Base-by-base conservation (phyloP, 2,329 filamentous ascomycete species). In the Xenoacremonium recifei region DNA sequence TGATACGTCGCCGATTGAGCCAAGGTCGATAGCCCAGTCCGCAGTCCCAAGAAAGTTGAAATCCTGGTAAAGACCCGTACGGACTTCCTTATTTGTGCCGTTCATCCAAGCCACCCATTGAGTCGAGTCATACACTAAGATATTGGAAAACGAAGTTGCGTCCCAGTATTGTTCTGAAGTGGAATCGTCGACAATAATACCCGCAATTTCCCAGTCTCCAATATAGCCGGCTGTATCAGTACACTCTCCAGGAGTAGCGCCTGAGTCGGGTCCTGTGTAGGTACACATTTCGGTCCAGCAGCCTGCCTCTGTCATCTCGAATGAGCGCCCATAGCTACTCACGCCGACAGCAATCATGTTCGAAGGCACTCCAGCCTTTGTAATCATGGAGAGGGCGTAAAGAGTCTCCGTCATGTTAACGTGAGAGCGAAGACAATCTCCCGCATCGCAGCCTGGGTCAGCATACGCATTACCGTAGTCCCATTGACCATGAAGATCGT, bases 381-480 rank as follows among this genome's bases (percentile, higher is more conserved):
- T 66, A 18, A 65, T 55, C 56, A 64, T 68, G 7, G 56, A 34
- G 3, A 71, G 42, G 0, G 66, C 45, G 12, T 50, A 48, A 0
- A 42, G 37, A 0, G 63, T 67, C 39, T 71, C 66, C 2, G 56
- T 69, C 9, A 54, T 23, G 39, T 70, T 69, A 36, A 69, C 42
- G 13, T 68, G 64, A 3, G 54, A 59, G 5, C 62, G 54, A 0
- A 69, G 57, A 40, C 63, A 68, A 39, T 62, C 64, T 3, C 64
- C 65, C 6, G 38, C 43, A 1, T 25, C 29, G 21, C 62, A 67
- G 4, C 54, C 57, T 1, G 55, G 45, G 6, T 25, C 43, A 1
- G 51, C 37, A 27, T 42, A 57, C 4, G 47, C 33, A 30, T 67
- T 70, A 10, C 41, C 42, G 13, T 48, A 45, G 33, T 65, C 62